Conservation (phyloP, 441 rosid genomes). For the Francoa sonchifolia region DNA sequence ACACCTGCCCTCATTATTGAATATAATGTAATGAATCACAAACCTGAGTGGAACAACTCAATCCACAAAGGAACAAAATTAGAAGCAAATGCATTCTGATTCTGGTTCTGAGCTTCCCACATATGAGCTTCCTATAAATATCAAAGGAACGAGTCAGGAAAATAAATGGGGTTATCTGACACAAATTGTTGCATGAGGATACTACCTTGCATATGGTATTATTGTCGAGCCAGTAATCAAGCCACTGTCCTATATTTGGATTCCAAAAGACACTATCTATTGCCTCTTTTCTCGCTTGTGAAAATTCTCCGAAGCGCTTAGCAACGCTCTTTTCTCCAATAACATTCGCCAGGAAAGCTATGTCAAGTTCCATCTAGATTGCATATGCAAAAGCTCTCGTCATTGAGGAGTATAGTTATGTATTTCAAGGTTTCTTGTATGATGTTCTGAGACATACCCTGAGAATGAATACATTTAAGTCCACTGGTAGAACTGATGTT, state of each 20-base stretch:
- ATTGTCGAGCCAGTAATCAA: constrained; percentile 53
- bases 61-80: constrained; percentile 80
- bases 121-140: constrained; percentile 31
- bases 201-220: constrained; percentile 22
- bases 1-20: neutral
- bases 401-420: constrained; percentile 2
- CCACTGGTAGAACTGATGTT: constrained; percentile 64
- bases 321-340: constrained; percentile 31
- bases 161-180: neutral
- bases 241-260: constrained; percentile 63
- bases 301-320: constrained; percentile 32
- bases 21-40: constrained; percentile 2
- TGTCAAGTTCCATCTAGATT: constrained; percentile 78
- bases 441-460: constrained; percentile 22
- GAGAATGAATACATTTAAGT: constrained; percentile 40
- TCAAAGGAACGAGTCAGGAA: neutral
- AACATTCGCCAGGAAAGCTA: constrained; percentile 53
- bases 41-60: constrained; percentile 55
- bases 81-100: constrained; percentile 55
- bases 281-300: constrained; percentile 49
- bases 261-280: constrained; percentile 63
- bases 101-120: constrained; percentile 52
- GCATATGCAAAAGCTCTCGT: constrained; percentile 7
- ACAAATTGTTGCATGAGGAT: neutral
- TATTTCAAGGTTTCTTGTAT: constrained; percentile 3